Evolutionary conservation across 2,329 filamentous ascomycete genomes (phyloP).

Genomic region (Trichoderma koningii): DNA sequence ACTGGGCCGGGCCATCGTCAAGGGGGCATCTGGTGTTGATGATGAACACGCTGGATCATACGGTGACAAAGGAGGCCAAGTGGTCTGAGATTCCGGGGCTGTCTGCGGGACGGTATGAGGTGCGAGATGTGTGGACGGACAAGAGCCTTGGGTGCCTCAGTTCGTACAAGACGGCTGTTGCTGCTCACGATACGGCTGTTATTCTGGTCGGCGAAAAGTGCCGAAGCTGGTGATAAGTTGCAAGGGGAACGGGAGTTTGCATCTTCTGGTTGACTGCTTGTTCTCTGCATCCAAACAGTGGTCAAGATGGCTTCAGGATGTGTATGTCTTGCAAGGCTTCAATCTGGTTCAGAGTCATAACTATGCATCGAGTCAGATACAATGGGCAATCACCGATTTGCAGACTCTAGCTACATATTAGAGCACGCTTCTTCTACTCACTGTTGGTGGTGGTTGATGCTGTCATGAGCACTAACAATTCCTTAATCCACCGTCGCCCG

Average conservation of each 20-base stretch:
- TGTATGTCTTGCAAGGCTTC: too few relatives aligned
- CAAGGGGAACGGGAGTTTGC: too few relatives aligned
- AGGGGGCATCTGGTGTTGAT: conserved; percentile 50
- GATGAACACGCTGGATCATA: conserved; percentile 46
- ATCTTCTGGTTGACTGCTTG: neutral
- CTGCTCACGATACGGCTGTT: conserved; percentile 42
- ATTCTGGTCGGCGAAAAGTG: conserved; percentile 30
- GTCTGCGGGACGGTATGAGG: conserved; percentile 38
- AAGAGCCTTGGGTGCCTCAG: conserved; percentile 42
- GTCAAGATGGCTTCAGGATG: too few relatives aligned
- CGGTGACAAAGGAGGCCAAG: conserved; percentile 40
- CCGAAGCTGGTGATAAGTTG: neutral
- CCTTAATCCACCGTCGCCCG: neutral
- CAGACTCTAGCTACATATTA: too few relatives aligned
- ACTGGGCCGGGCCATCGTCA: conserved; percentile 49
- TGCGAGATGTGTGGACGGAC: conserved; percentile 51
- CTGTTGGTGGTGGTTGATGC: neutral
- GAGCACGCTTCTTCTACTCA: too few relatives aligned
- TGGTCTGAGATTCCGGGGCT: conserved; percentile 50
- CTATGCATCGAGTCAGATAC: too few relatives aligned
- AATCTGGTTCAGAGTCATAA: too few relatives aligned
- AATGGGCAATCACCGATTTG: neutral
- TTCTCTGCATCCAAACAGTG: neutral
- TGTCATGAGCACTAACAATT: neutral
- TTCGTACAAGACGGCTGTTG: conserved; percentile 36